Evolutionary conservation across 208 protist genomes (phyloP), one percentile per base, ranked within the genome.

Genomic region (Leishmania braziliensis): DNA sequence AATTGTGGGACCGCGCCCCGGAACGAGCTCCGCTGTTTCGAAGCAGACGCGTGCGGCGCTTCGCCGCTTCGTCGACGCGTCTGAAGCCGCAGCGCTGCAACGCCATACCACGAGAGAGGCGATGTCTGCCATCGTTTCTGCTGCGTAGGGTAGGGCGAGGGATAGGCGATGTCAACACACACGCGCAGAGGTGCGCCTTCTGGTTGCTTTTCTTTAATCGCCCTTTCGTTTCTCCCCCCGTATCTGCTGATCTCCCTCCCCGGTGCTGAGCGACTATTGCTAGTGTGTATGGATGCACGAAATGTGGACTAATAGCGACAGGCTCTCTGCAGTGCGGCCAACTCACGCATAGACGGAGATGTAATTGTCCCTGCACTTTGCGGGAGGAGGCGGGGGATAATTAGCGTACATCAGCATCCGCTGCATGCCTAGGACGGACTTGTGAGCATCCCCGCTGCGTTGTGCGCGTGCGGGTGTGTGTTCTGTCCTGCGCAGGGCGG

Each of bases 1-100:
- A 16, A 71, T 98, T 20, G 51, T 96, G 16, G 95, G 92, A 8
- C 78, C 86, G 6, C 85, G 89, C 4, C 78, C 82, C 5, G 74
- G 78, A 18, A 82, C 26, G 48, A 73, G 36, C 69, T 78, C 50
- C 2, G 63, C 75, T 58, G 78, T 87, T 2, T 82, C 86, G 8
- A 63, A 51, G 60, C 89, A 94, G 43, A 88, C 89, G 20, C 87
- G 90, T 43, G 80, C 80, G 75, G 89, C 89, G 60, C 84, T 97
- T 18, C 74, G 33, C 26, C 78, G 80, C n/a, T 97, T 95, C 79
- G 71, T 88, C 43, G 60, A 75, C 29, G 87, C 79, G 20, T 90
- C 92, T 26, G 91, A 95, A 79, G 77, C 82, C 71, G 78, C 84
- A 23, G 87, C 84, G 56, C 39, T 90, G 74, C 81, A 87, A 70